Conservation (phyloP, 1,284 basidiomycete genomes). For the Moesziomyces aphidis region DNA sequence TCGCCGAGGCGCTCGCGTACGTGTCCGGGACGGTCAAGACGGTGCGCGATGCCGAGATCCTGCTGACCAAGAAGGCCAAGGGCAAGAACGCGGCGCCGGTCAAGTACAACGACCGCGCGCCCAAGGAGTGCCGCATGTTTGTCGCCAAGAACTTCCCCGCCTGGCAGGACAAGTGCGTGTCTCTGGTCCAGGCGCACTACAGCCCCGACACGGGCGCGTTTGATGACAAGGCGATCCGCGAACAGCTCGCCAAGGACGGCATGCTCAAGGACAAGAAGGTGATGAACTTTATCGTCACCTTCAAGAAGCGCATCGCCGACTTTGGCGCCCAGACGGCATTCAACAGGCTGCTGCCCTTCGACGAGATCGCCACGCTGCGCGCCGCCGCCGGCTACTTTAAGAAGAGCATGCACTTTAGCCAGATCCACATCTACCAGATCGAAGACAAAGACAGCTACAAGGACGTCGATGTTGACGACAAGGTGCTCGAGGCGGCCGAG, state of each 20-base stretch:
- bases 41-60: slow-evolving; percentile 86
- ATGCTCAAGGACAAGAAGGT: slow-evolving; percentile 93
- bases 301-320: slow-evolving; percentile 91
- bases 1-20: slow-evolving; percentile 75
- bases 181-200: slow-evolving; percentile 80
- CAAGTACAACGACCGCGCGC: slow-evolving; percentile 63
- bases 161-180: slow-evolving; percentile 90
- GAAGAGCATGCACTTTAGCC: slow-evolving; percentile 80
- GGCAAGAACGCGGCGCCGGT: slow-evolving; percentile 41
- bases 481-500: slow-evolving; percentile 84
- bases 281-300: slow-evolving; percentile 93
- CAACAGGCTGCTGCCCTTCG: slow-evolving; percentile 86
- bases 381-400: slow-evolving; percentile 76
- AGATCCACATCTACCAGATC: slow-evolving; percentile 78
- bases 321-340: slow-evolving; percentile 85
- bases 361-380: slow-evolving; percentile 81
- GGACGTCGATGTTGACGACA: slow-evolving; percentile 74
- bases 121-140: slow-evolving; percentile 87
- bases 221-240: slow-evolving; percentile 84
- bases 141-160: slow-evolving; percentile 90
- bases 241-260: slow-evolving; percentile 78
- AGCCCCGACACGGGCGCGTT: slow-evolving; percentile 75
- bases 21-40: slow-evolving; percentile 86
- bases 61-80: slow-evolving; percentile 56
- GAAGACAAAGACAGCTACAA: slow-evolving; percentile 73